Conservation (phyloP, 495 filamentous ascomycete genomes). For the Tuber brumale region DNA sequence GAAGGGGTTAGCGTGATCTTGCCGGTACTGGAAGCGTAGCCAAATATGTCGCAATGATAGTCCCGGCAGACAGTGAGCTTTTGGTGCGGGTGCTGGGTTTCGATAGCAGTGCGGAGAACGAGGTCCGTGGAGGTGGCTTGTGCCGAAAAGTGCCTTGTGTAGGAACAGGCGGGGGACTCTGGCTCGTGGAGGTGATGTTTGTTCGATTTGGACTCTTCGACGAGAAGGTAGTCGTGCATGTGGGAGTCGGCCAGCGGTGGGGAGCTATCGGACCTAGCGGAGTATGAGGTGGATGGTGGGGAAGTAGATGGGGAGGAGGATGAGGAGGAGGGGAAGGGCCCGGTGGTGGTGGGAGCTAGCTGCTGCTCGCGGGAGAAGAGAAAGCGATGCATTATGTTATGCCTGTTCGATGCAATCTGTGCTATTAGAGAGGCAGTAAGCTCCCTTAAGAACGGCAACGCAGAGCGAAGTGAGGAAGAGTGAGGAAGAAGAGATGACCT, state of each 20-base stretch:
- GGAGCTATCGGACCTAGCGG: neutral
- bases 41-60: conserved; percentile 45
- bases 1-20: conserved; percentile 45
- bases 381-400: neutral
- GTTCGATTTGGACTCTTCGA: conserved; percentile 3
- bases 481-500: neutral
- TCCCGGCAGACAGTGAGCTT: conserved; percentile 47
- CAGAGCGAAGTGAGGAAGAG: neutral
- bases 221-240: conserved; percentile 19
- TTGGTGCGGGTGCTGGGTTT: conserved; percentile 49
- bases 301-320: neutral
- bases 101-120: conserved; percentile 49
- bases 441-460: neutral
- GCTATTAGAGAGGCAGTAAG: neutral
- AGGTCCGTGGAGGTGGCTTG: conserved; percentile 51
- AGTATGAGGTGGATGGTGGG: neutral
- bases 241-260: neutral
- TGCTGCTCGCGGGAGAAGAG: neutral
- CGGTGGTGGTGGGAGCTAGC: neutral
- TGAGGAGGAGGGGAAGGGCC: neutral
- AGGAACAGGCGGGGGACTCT: conserved; percentile 31
- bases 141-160: conserved; percentile 48
- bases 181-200: neutral
- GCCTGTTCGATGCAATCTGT: neutral
- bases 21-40: conserved; percentile 48